Evolutionary conservation across 1,284 basidiomycete species (phyloP).

Genomic region (Takashimella koratensis): DNA sequence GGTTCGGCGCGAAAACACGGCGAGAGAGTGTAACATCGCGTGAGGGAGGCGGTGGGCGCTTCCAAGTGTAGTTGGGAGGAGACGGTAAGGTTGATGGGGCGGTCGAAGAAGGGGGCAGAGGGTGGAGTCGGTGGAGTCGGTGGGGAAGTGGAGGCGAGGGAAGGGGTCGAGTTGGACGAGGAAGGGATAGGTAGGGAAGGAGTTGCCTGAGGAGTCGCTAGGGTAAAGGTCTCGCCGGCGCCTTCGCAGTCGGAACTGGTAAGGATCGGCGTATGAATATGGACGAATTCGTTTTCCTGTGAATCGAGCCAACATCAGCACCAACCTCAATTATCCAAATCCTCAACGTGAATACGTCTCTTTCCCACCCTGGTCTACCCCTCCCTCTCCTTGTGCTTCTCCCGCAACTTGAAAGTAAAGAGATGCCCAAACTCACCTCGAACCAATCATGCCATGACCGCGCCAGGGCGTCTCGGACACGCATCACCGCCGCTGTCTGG

Average conservation of each 20-base stretch:
- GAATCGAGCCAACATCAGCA: no score
- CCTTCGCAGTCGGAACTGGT: conserved; percentile 95
- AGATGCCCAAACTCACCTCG: conserved; percentile 55
- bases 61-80: conserved; percentile 95
- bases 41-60: conserved; percentile 70
- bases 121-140: conserved; percentile 15
- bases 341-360: no score
- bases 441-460: conserved; percentile 62
- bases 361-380: no score
- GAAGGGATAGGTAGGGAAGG: conserved; percentile 1
- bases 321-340: no score
- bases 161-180: conserved; percentile 8
- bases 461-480: conserved; percentile 62
- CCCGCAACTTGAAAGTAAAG: not conserved
- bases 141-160: conserved; percentile 17
- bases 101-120: conserved; percentile 40
- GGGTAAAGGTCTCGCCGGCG: conserved; percentile 87
- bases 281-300: conserved; percentile 72
- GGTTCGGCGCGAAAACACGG: conserved; percentile 92
- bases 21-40: conserved; percentile 82
- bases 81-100: conserved; percentile 80
- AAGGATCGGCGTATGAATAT: conserved; percentile 79
- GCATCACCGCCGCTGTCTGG: conserved; percentile 65
- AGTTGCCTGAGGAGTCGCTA: conserved; percentile 41
- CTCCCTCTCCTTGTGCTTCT: not conserved